Evolutionary conservation across 257 asterid genomes (phyloP).

Genomic region (Capsicum baccatum): DNA sequence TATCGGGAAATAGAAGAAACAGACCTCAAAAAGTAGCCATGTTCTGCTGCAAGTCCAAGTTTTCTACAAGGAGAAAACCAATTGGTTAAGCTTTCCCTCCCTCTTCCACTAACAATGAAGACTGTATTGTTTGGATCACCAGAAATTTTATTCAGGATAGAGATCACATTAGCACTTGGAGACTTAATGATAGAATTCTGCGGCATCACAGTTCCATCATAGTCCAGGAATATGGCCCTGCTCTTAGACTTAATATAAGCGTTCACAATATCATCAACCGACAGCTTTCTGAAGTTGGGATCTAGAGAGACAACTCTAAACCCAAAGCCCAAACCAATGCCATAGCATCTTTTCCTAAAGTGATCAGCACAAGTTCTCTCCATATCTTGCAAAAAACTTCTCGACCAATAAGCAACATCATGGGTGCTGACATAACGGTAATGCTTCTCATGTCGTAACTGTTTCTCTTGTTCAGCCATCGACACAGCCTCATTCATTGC

Average conservation of each 20-base stretch:
- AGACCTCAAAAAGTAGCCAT: conserved; percentile 82
- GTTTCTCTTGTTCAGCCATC: conserved; percentile 71
- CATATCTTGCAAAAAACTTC: conserved; percentile 90
- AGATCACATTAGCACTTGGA: conserved; percentile 65
- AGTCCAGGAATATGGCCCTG: conserved; percentile 83
- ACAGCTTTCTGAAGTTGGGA: conserved; percentile 76
- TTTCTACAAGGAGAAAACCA: conserved; percentile 80
- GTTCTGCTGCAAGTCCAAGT: conserved; percentile 88
- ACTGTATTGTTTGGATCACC: conserved; percentile 61
- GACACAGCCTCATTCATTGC: conserved; percentile 77
- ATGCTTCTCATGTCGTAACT: conserved; percentile 81
- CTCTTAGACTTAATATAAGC: conserved; percentile 65
- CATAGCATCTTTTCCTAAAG: conserved; percentile 76
- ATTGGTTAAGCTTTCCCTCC: conserved; percentile 64
- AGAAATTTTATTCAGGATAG: conserved; percentile 67
- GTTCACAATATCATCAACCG: conserved; percentile 64
- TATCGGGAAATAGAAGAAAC: conserved; percentile 22
- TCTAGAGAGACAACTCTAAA: conserved; percentile 81
- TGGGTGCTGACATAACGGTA: conserved; percentile 79
- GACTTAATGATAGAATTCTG: conserved; percentile 65
- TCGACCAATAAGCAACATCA: conserved; percentile 77
- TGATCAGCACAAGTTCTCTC: conserved; percentile 85
- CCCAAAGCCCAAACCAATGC: conserved; percentile 84
- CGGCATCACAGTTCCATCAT: conserved; percentile 88
- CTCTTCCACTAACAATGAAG: conserved; percentile 86